A percentile compares a stretch with the other conserved stretches of the same genome.
These are phyloP conservation scores for Neonectria coccinea DNA, from an alignment of 2,329 filamentous ascomycete genomes.

Conservation along the genomic window DNA sequence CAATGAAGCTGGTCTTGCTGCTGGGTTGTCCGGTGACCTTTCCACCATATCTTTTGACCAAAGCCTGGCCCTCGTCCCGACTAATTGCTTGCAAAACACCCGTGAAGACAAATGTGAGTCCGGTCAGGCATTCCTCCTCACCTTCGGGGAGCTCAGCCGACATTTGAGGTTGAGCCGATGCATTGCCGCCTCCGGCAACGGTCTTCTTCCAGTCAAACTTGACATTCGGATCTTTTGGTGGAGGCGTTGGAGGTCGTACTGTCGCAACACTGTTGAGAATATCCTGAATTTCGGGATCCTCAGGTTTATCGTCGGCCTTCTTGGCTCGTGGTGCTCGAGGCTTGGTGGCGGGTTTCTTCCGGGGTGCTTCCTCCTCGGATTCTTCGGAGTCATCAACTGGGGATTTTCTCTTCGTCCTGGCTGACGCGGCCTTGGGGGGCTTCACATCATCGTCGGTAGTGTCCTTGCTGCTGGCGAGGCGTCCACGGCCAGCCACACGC, in stretches of 20 bases:
- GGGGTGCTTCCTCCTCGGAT: conserved; percentile 69
- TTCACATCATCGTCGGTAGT: conserved; percentile 45
- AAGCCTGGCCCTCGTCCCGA: conserved; percentile 83
- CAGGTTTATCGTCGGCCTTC: conserved; percentile 70
- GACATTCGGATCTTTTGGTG: conserved; percentile 73
- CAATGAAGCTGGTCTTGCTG: conserved; percentile 92
- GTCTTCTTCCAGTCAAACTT: conserved; percentile 86
- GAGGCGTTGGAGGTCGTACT: conserved; percentile 85
- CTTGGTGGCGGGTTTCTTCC: conserved; percentile 71
- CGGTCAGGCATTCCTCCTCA: conserved; percentile 88
- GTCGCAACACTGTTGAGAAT: conserved; percentile 91
- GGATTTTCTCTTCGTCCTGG: conserved; percentile 69
- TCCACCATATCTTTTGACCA: conserved; percentile 94
- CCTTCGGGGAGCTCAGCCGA: conserved; percentile 82
- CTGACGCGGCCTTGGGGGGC: conserved; percentile 45
- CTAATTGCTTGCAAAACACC: conserved; percentile 84
- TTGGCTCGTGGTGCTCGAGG: conserved; percentile 70
- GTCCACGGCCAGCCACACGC: conserved; percentile 61
- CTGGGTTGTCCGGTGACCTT: conserved; percentile 89
- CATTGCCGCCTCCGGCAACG: conserved; percentile 67
- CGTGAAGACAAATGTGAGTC: conserved; percentile 94
- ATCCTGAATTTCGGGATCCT: conserved; percentile 78
- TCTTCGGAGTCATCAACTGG: conserved; percentile 65
- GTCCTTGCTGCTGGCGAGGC: conserved; percentile 37
- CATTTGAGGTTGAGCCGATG: conserved; percentile 70